A percentile compares a stretch with the other conserved stretches of the same genome.
phyloP scores from a whole-genome alignment of 805 yeast genomes.

The Saccharomycopsis synnaedendra region DNA sequence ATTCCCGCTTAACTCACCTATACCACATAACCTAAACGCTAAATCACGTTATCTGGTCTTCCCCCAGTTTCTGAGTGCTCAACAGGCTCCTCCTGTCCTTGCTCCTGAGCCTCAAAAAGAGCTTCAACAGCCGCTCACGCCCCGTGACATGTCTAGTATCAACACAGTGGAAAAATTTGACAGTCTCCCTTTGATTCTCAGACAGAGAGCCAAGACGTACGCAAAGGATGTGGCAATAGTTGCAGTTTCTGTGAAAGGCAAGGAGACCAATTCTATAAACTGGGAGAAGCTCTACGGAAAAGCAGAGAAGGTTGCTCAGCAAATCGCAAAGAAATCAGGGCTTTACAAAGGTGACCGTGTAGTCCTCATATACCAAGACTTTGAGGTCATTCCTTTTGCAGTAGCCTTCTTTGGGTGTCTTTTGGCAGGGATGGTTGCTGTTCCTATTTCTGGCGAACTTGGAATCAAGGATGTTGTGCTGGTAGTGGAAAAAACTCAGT shows the following conservation, averaged over 20 bases:
- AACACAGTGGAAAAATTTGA: slow-evolving; percentile 35
- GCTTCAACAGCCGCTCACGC: slow-evolving; percentile 55
- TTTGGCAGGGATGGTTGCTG: slow-evolving; percentile 87
- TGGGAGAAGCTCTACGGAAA: slow-evolving; percentile 84
- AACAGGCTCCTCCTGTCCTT: neutral
- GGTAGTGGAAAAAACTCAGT: slow-evolving; percentile 61
- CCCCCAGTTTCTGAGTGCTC: neutral
- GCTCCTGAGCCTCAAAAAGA: slow-evolving; percentile 24
- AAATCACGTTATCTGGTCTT: no score
- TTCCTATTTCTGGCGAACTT: slow-evolving; percentile 74
- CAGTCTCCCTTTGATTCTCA: slow-evolving; percentile 57
- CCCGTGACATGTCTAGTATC: slow-evolving; percentile 33
- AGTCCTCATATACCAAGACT: slow-evolving; percentile 69
- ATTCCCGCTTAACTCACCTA: no score
- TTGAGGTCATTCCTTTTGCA: slow-evolving; percentile 76
- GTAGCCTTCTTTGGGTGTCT: slow-evolving; percentile 86
- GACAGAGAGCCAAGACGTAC: slow-evolving; percentile 59
- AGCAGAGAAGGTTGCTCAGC: slow-evolving; percentile 83
- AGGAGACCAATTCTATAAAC: slow-evolving; percentile 60
- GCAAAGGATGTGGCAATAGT: slow-evolving; percentile 61
- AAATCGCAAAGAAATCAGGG: slow-evolving; percentile 54
- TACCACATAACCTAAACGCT: no score
- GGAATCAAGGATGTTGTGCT: slow-evolving; percentile 59
- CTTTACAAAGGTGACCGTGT: slow-evolving; percentile 77
- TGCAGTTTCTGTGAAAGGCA: slow-evolving; percentile 68